Conservation (phyloP, 2,329 filamentous ascomycete genomes). For the Coniochaeta hoffmannii region DNA sequence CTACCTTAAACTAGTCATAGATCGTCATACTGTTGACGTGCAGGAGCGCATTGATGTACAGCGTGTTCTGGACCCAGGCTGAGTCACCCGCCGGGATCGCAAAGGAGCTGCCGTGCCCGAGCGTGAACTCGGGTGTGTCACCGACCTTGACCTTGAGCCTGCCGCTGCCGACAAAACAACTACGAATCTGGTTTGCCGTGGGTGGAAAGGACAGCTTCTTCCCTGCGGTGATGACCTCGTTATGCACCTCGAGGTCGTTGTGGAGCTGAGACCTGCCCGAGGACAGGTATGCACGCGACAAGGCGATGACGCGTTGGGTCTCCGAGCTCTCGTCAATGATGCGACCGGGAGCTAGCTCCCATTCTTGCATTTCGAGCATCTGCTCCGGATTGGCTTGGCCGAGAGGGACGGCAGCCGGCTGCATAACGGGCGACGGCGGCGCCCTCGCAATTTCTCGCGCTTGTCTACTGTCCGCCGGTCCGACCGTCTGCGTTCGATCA, state of each 20-base stretch:
- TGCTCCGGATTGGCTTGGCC: conserved; percentile 1
- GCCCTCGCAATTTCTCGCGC: background rate
- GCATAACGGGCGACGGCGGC: background rate
- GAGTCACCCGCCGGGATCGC: conserved; percentile 28
- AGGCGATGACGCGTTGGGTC: conserved; percentile 12
- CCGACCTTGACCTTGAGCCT: conserved; percentile 20
- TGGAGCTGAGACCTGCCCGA: conserved; percentile 13
- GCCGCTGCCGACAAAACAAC: conserved; percentile 21
- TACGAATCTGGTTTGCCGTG: conserved; percentile 10
- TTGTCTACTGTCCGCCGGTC: background rate
- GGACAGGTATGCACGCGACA: conserved; percentile 24
- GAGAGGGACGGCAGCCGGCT: conserved; percentile 4
- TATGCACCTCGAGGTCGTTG: conserved; percentile 19
- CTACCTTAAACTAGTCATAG: background rate
- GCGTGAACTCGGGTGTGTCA: conserved; percentile 25
- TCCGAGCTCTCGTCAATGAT: conserved; percentile 11
- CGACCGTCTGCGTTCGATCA: background rate
- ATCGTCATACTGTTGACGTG: conserved; percentile 19
- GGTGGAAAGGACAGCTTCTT: conserved; percentile 12
- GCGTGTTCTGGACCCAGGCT: conserved; percentile 32
- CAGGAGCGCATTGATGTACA: conserved; percentile 36
- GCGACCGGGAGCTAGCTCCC: conserved; percentile 27
- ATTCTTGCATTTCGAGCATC: conserved; percentile 26
- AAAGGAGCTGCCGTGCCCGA: conserved; percentile 38
- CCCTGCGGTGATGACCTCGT: conserved; percentile 20